phyloP scores from a whole-genome alignment of 495 filamentous ascomycete species.

The Penicillium silybi region DNA sequence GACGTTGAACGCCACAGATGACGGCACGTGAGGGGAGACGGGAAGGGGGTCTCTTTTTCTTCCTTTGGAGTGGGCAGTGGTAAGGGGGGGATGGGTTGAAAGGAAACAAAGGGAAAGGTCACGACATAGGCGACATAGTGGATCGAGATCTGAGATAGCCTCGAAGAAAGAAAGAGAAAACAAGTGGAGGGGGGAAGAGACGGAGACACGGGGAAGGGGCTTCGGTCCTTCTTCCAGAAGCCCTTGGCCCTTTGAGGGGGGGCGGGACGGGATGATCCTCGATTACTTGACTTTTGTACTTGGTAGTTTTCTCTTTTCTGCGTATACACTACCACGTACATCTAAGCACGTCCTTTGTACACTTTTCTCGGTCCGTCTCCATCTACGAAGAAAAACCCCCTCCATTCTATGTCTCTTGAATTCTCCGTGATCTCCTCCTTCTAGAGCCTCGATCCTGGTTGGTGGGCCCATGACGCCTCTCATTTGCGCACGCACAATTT shows the following conservation, averaged over 20 bases:
- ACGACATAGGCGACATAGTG: conserved; percentile 10
- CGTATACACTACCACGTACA: too few relatives aligned
- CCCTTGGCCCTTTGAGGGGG: conserved; percentile 13
- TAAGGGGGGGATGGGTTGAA: background rate
- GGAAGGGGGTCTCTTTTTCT: background rate
- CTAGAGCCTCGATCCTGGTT: conserved; percentile 22
- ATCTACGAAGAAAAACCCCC: background rate
- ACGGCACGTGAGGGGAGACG: conserved; percentile 12
- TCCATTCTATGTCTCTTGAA: background rate
- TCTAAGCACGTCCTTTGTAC: too few relatives aligned
- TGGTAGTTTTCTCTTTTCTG: background rate
- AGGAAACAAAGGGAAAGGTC: conserved; percentile 1
- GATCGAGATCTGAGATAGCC: background rate
- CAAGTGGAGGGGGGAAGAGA: background rate
- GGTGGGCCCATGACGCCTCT: conserved; percentile 22
- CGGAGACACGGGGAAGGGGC: conserved; percentile 21
- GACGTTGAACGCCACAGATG: conserved; percentile 10
- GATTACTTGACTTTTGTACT: background rate
- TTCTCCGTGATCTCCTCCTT: background rate
- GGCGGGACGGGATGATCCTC: conserved; percentile 22
- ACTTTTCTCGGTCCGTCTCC: too few relatives aligned
- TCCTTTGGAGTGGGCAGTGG: background rate
- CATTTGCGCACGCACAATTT: conserved; percentile 10
- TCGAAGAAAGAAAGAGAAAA: conserved; percentile 2
- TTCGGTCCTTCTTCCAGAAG: conserved; percentile 26